Conservation (phyloP, 1,284 basidiomycete genomes). For the Melampsora abietis-canadensis region DNA sequence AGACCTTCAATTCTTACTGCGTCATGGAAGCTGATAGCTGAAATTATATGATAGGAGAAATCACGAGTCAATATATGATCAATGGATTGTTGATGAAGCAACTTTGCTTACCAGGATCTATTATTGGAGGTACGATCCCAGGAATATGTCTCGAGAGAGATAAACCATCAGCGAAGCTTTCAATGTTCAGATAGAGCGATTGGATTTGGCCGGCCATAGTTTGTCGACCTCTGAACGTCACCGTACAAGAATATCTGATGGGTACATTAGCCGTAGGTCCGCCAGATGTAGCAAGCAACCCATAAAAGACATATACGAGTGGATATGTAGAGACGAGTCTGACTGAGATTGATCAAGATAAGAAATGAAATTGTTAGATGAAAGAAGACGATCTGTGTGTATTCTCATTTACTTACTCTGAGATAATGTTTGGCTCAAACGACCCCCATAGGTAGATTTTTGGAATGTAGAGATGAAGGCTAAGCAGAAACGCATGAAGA, state of each 20-base stretch:
- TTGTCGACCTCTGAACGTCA: neutral
- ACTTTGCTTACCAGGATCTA: neutral
- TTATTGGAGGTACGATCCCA: neutral
- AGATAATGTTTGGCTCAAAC: no score
- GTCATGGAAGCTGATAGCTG: neutral
- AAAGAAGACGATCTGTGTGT: no score
- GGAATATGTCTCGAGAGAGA: neutral
- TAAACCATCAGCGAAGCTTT: neutral
- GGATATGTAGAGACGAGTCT: no score
- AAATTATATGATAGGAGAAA: neutral
- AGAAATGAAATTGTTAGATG: no score
- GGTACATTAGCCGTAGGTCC: slow-evolving; percentile 1
- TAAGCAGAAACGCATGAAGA: no score
- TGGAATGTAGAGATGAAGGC: no score
- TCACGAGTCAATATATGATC: neutral
- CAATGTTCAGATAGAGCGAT: neutral
- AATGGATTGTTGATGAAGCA: no score
- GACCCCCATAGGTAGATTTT: no score
- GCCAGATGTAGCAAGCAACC: neutral
- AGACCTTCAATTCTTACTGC: slow-evolving; percentile 1
- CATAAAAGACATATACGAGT: no score
- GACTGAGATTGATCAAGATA: no score
- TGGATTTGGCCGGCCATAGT: neutral
- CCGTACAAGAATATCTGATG: neutral
- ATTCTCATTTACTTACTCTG: no score